Evolutionary conservation across 2,329 filamentous ascomycete species (phyloP).

Genomic region (Tetracladium maxilliforme): DNA sequence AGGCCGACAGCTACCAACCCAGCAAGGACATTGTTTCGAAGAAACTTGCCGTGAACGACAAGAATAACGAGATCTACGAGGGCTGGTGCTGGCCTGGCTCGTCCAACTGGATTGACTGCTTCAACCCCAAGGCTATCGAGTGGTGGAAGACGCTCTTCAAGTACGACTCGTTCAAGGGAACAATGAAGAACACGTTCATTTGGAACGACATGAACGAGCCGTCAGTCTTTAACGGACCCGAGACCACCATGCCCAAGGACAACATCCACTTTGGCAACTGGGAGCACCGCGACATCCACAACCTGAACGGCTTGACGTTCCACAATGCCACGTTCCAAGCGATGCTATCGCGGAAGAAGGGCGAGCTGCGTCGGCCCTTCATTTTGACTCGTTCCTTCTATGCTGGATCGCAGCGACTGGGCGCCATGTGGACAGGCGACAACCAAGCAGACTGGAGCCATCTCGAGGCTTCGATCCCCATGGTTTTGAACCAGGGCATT

Average conservation of each 20-base stretch:
- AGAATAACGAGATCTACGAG: conserved; percentile 78
- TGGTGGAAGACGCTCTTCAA: conserved; percentile 90
- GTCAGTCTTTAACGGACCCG: conserved; percentile 95
- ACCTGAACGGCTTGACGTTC: conserved; percentile 88
- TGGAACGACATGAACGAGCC: conserved; percentile 99
- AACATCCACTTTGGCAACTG: conserved; percentile 83
- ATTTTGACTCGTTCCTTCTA: conserved; percentile 88
- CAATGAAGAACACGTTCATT: conserved; percentile 74
- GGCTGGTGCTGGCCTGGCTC: conserved; percentile 99
- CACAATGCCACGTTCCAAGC: conserved; percentile 88
- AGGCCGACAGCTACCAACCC: conserved; percentile 61
- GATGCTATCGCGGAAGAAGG: conserved; percentile 70
- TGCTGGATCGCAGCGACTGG: conserved; percentile 74
- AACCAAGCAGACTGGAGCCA: conserved; percentile 92
- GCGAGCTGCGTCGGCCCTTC: conserved; percentile 75
- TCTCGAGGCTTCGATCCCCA: conserved; percentile 76
- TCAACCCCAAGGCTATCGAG: conserved; percentile 77
- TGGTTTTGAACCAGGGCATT: conserved; percentile 87
- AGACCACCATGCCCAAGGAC: conserved; percentile 98
- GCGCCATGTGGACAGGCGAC: conserved; percentile 98
- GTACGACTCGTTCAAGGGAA: conserved; percentile 78
- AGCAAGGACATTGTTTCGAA: conserved; percentile 73
- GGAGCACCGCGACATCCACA: conserved; percentile 96
- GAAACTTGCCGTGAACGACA: conserved; percentile 74
- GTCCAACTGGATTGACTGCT: conserved; percentile 91